Conservation (phyloP, 352 stramenopile genomes). For the Pythium aquatile region DNA sequence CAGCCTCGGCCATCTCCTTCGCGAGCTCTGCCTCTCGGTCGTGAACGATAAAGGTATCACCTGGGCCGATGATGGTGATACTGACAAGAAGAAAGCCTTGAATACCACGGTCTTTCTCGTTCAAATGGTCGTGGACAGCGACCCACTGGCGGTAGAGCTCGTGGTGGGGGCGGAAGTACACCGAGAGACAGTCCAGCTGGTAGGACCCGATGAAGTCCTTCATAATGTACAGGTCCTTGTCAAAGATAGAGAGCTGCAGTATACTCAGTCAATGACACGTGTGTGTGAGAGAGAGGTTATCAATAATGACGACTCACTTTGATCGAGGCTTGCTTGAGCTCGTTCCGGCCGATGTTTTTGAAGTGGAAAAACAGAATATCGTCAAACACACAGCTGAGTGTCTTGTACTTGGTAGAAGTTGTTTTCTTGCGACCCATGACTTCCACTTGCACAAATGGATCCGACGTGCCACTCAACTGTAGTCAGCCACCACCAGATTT, state of each 20-base stretch:
- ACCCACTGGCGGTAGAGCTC: slow-evolving; percentile 91
- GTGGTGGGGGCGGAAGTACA: slow-evolving; percentile 73
- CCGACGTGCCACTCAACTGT: slow-evolving; percentile 81
- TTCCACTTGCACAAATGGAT: slow-evolving; percentile 87
- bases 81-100: slow-evolving; percentile 79
- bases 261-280: too few species aligned
- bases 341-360: slow-evolving; percentile 69
- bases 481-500: background rate
- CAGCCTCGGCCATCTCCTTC: slow-evolving; percentile 38
- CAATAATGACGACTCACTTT: slow-evolving; percentile 34
- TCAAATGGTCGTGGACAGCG: slow-evolving; percentile 87
- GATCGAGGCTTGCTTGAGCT: slow-evolving; percentile 64
- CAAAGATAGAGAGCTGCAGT: slow-evolving; percentile 61
- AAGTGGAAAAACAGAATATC: slow-evolving; percentile 91
- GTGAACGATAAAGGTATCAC: slow-evolving; percentile 61
- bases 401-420: slow-evolving; percentile 77
- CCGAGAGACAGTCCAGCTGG: slow-evolving; percentile 75
- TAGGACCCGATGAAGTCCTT: slow-evolving; percentile 88
- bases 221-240: slow-evolving; percentile 63
- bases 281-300: too few species aligned
- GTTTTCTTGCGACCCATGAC: slow-evolving; percentile 71
- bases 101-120: slow-evolving; percentile 76
- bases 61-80: slow-evolving; percentile 67
- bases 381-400: slow-evolving; percentile 88
- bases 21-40: slow-evolving; percentile 69